phyloP scores from a whole-genome alignment of 441 rosid species.

The Aquilaria agallochum region DNA sequence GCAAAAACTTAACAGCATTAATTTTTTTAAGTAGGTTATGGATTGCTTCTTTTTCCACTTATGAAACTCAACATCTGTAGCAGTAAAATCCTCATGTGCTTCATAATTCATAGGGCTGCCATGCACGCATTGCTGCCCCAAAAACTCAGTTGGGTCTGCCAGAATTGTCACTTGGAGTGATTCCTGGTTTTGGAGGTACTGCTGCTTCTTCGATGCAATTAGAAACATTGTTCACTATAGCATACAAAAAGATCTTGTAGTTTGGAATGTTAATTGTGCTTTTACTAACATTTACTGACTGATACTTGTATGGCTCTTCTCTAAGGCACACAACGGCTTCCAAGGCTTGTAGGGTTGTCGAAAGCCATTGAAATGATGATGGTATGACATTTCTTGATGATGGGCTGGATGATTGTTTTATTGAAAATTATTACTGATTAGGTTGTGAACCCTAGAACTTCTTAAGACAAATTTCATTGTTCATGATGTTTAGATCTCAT shows the following conservation, averaged over 20 bases:
- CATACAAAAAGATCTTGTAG: background rate
- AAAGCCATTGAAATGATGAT: conserved; percentile 88
- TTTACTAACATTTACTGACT: conserved; percentile 12
- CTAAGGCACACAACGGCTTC: conserved; percentile 96
- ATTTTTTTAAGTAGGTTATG: too few relatives aligned
- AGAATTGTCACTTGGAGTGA: conserved; percentile 84
- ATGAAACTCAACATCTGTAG: too few relatives aligned
- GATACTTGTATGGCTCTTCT: conserved; percentile 17
- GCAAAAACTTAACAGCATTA: background rate
- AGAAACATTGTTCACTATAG: background rate
- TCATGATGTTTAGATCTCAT: too few relatives aligned
- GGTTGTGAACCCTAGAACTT: too few relatives aligned
- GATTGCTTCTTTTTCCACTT: background rate
- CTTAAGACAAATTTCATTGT: too few relatives aligned
- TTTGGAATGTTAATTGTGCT: conserved; percentile 5
- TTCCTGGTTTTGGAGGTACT: conserved; percentile 95
- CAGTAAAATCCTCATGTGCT: conserved; percentile 4
- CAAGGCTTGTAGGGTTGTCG: conserved; percentile 85
- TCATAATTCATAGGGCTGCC: conserved; percentile 60
- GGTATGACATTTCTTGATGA: conserved; percentile 36
- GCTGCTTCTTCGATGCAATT: conserved; percentile 4
- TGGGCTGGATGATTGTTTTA: background rate
- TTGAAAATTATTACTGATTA: too few relatives aligned
- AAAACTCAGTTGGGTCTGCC: conserved; percentile 89
- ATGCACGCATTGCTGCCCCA: conserved; percentile 83